Evolutionary conservation across 176 grass and related monocot species (phyloP), one percentile per base, ranked within the genome.

Genomic region (Pontederia crassipes): DNA sequence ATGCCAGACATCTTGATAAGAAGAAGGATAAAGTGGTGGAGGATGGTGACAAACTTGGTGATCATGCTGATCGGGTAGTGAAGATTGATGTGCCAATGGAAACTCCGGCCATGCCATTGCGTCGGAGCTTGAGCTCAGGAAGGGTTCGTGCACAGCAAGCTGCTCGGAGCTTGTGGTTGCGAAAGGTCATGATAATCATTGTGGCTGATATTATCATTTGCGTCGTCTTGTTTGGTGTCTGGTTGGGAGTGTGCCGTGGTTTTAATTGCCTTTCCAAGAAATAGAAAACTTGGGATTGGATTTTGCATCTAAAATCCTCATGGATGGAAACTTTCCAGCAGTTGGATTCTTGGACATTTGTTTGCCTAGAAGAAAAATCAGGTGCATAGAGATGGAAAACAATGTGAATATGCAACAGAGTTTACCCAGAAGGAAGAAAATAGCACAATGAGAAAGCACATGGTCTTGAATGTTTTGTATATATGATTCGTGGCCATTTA

Each of bases 231-330:
- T 84, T 86, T 59, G 71, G 54, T 48, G 66, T 82, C 68, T 95
- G 90, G 90, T 57, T 89, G 62, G 72, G 28, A 0, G 83, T 84
- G 65, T 95, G 90, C 69, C 48, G 74, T 46, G 90, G 90, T 10
- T 84, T 95, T 51, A 68, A 52, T 2, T 95, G 90, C 45, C 77
- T 86, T 64, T 57, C 45, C 45, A 26, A 26, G n/a, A 12, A 16
- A 64, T 18, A 10, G 24, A 11, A 12, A 64, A 20, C 15, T n/a
- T 0, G n/a, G 28, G 12, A 45, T 61, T 45, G 59, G 14, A 10
- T 15, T 45, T 61, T 35, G 29, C 29, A 35, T 35, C 29, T 35
- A 35, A 35, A 35, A 35, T 2, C 29, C 4, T 2, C 29, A 35
- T 35, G 4, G 2, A 35, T 35, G 4, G 29, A 35, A 35, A 35